These are phyloP conservation scores for Lepiota brunneoincarnata DNA, from an alignment of 768 basidiomycete genomes.

Conservation along the genomic window DNA sequence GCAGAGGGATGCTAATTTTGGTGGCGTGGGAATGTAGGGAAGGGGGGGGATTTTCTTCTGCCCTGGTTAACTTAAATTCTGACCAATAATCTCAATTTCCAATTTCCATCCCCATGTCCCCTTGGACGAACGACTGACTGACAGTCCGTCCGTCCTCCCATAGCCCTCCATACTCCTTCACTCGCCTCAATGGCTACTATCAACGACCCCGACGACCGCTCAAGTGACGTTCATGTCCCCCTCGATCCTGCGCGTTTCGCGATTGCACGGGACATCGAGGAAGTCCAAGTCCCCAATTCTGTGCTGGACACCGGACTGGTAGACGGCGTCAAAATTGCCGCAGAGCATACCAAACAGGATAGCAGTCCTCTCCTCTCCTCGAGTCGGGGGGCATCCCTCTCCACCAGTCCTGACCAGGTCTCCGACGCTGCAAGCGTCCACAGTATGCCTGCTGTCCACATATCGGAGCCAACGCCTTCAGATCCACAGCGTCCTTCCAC, in stretches of 20 bases:
- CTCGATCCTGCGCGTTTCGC: constrained; percentile 28
- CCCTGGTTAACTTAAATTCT: constrained; percentile 2
- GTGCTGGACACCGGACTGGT: constrained; percentile 18
- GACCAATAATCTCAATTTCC: constrained; percentile 1
- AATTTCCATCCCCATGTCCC: constrained; percentile 4
- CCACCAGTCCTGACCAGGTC: constrained; percentile 33
- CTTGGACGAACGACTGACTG: neutral
- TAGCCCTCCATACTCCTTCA: neutral
- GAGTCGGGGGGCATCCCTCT: constrained; percentile 32
- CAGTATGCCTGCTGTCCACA: constrained; percentile 55
- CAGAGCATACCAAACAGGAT: constrained; percentile 22
- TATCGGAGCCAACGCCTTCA: constrained; percentile 34
- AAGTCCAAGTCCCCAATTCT: constrained; percentile 21
- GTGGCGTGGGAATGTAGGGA: constrained; percentile 1
- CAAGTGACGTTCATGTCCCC: constrained; percentile 35
- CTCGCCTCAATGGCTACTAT: constrained; percentile 8
- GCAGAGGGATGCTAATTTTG: constrained; percentile 7
- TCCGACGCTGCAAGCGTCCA: constrained; percentile 56
- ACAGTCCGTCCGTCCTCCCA: neutral
- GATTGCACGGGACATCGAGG: constrained; percentile 19
- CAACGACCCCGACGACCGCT: constrained; percentile 28
- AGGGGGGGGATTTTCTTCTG: too few species aligned
- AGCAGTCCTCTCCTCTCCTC: constrained; percentile 21
- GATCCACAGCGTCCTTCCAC: constrained; percentile 30
- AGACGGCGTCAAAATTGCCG: constrained; percentile 25